Evolutionary conservation across 257 asterid genomes (phyloP).

Genomic region (Fraxinus cuspidata): DNA sequence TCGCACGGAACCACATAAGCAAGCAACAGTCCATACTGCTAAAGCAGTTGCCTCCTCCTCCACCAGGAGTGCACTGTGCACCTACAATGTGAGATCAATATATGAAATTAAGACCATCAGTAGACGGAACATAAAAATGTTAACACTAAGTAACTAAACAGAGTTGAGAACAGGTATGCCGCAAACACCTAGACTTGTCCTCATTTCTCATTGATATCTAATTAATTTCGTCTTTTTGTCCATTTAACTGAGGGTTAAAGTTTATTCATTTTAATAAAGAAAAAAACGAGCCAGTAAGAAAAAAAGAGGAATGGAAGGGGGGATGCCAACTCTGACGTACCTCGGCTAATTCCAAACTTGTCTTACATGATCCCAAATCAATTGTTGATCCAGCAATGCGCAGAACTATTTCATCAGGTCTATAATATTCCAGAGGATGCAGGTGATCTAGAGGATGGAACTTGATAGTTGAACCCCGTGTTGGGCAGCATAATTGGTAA

Average conservation of each 20-base stretch:
- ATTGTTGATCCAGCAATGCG: constrained; percentile 78
- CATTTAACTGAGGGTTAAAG: not conserved
- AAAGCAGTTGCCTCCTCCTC: constrained; percentile 98
- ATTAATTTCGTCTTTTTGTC: not conserved
- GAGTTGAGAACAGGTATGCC: constrained; percentile 1
- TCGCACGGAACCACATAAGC: constrained; percentile 92
- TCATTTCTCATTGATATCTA: not conserved
- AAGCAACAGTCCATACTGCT: constrained; percentile 95
- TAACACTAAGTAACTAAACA: not conserved
- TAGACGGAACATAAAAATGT: not conserved
- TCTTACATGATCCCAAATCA: constrained; percentile 78
- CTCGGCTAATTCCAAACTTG: constrained; percentile 91
- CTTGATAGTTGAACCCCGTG: constrained; percentile 72
- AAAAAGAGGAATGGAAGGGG: not conserved
- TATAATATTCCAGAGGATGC: constrained; percentile 81
- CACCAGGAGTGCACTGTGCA: constrained; percentile 76
- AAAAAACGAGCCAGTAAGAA: not conserved
- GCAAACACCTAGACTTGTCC: constrained; percentile 5
- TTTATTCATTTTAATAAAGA: constrained; percentile 4
- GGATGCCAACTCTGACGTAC: constrained; percentile 38
- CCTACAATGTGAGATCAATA: constrained; percentile 45
- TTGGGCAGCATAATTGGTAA: constrained; percentile 66
- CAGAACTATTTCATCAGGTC: constrained; percentile 73
- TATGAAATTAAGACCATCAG: not conserved
- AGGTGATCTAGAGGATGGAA: constrained; percentile 94